phyloP scores from a whole-genome alignment of 352 stramenopile genomes.

The Proteromonas lacertae region DNA sequence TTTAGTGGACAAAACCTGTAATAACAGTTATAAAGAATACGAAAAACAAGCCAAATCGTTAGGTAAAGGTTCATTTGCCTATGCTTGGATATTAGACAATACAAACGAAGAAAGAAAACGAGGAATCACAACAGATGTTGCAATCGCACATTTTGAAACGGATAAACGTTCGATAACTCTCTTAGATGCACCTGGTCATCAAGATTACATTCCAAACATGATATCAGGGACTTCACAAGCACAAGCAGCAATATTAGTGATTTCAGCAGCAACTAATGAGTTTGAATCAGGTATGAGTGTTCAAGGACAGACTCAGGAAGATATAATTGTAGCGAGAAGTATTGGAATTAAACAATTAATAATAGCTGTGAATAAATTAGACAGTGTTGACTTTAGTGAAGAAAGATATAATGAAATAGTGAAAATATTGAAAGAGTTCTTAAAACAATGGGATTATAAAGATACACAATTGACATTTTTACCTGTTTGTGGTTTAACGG shows the following conservation, averaged over 20 bases:
- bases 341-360: too few species aligned
- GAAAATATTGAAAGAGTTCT: too few species aligned
- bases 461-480: too few species aligned
- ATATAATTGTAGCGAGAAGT: conserved; percentile 51
- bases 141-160: conserved; percentile 8
- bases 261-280: conserved; percentile 43
- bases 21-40: background rate
- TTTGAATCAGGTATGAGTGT: conserved; percentile 51
- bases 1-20: background rate
- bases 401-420: too few species aligned
- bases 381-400: too few species aligned
- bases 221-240: conserved; percentile 37
- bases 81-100: background rate
- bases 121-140: background rate
- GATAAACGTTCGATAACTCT: conserved; percentile 43
- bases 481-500: too few species aligned
- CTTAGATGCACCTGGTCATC: conserved; percentile 37
- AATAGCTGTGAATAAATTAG: too few species aligned
- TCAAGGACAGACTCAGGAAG: conserved; percentile 43
- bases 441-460: too few species aligned
- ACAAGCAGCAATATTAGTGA: conserved; percentile 34
- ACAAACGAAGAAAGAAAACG: background rate
- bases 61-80: background rate
- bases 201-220: conserved; percentile 64
- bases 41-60: background rate